Evolutionary conservation across 2,329 filamentous ascomycete species (phyloP), one percentile per base, ranked within the genome.

Genomic region (Colletotrichum gloeosporioides): DNA sequence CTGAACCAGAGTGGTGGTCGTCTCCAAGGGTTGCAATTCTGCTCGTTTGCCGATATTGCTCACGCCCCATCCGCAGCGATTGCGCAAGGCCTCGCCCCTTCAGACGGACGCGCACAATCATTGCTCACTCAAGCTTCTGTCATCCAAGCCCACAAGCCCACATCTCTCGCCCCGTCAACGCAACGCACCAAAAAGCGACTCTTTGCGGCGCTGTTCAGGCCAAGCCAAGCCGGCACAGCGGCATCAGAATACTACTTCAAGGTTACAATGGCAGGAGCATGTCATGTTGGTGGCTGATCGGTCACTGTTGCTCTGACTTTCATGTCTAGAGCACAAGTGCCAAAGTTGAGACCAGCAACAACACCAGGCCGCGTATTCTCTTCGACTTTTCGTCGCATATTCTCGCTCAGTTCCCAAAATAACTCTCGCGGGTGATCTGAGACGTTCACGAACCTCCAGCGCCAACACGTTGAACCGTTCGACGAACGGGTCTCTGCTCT

Each of bases 401-500:
- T 62, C 36, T 59, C 29, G 4, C 49, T 18, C 27, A 27, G n/a
- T 53, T 66, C 74, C 65, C 12, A 74, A 76, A 76, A 74, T 76
- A 76, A 71, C 49, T n/a, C 71, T 65, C 34, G 65, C 49, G 36
- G 70, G 16, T 65, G 71, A 65, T 73, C 70, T 76, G 74, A 76
- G 74, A 76, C 74, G 70, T 62, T 61, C 44, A 39, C 59, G 64
- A 76, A 69, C 49, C 49, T 76, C 73, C 32, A 57, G 25, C 59
- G 59, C 59, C 44, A 44, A 34, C 44, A 34, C 32, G 25, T 32
- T 55, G 65, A 55, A 65, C 64, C 61, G 70, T 69, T 65, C 39
- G 70, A 74, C 74, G 71, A 76, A 74, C 65, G 27, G 57, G 70
- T 61, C 34, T 73, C 31, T 59, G 34, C 57, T 61, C 34, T 68